These are phyloP conservation scores for Cryptococcus deneoformans DNA, from an alignment of 1,284 basidiomycete species.

Conservation along the genomic window DNA sequence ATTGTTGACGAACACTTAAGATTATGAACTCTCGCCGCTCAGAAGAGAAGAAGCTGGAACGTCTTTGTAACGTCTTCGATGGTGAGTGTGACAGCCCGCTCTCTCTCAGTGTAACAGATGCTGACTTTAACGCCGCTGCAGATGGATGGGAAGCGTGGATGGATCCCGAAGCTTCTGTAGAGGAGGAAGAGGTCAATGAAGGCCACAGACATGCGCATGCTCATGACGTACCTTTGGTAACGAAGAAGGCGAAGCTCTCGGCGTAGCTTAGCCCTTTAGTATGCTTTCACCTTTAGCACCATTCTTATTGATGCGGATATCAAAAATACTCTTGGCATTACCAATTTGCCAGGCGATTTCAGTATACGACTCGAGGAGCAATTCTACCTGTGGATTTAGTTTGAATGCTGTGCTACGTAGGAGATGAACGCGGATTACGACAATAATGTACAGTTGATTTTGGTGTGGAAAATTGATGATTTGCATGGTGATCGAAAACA, in stretches of 20 bases:
- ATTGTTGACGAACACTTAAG: conserved; percentile 8
- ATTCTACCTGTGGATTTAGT: no score
- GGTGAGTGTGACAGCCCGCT: conserved; percentile 22
- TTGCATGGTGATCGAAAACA: no score
- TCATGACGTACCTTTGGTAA: not conserved
- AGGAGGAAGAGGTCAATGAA: conserved; percentile 8
- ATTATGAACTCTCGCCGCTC: conserved; percentile 43
- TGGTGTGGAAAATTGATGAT: no score
- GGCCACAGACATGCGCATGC: conserved; percentile 2
- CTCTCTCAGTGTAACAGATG: not conserved
- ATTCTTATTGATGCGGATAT: no score
- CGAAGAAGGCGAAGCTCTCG: conserved; percentile 8
- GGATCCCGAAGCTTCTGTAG: conserved; percentile 23
- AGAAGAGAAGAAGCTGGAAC: conserved; percentile 36
- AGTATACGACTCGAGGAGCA: no score
- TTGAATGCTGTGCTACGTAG: no score
- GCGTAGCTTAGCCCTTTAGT: not conserved
- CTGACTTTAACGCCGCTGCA: not conserved
- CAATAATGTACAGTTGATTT: no score
- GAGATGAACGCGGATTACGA: no score
- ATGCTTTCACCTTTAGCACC: no score
- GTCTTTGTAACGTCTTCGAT: conserved; percentile 44
- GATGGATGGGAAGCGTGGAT: conserved; percentile 48
- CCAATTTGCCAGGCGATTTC: no score
- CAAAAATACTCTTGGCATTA: no score